These are phyloP conservation scores for Fonsecaea pedrosoi DNA, from an alignment of 2,329 filamentous ascomycete species.

Conservation along the genomic window DNA sequence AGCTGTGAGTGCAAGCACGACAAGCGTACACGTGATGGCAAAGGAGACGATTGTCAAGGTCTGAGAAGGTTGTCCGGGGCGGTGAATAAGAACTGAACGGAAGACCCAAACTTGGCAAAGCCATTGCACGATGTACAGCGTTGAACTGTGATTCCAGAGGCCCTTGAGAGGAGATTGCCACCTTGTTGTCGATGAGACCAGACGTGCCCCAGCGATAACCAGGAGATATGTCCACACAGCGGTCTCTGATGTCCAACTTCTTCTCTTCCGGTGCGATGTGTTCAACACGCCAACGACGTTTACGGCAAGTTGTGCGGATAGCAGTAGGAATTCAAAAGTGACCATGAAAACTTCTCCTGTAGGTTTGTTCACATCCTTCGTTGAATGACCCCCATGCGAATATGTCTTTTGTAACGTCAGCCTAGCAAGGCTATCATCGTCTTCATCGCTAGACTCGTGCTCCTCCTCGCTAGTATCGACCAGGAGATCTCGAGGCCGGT, in stretches of 20 bases:
- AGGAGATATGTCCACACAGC: slow-evolving; percentile 82
- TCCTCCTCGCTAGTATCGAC: slow-evolving; percentile 64
- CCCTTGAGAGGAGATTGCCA: slow-evolving; percentile 71
- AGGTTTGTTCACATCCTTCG: slow-evolving; percentile 77
- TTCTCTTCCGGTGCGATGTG: slow-evolving; percentile 5
- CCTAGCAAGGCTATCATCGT: slow-evolving; percentile 55
- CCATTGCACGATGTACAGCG: slow-evolving; percentile 84
- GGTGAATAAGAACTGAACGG: slow-evolving; percentile 83
- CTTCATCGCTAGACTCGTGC: slow-evolving; percentile 61
- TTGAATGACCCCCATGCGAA: slow-evolving; percentile 56
- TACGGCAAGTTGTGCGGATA: slow-evolving; percentile 73
- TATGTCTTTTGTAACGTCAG: slow-evolving; percentile 63
- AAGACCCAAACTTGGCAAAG: slow-evolving; percentile 76
- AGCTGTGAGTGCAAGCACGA: slow-evolving; percentile 77
- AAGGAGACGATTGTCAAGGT: slow-evolving; percentile 77
- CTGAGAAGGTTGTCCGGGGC: slow-evolving; percentile 67
- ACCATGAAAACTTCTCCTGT: slow-evolving; percentile 74
- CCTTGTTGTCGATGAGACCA: slow-evolving; percentile 67
- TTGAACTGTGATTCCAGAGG: slow-evolving; percentile 91
- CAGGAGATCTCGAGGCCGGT: slow-evolving; percentile 41
- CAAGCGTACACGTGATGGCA: slow-evolving; percentile 73
- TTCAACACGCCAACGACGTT: slow-evolving; percentile 61
- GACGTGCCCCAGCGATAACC: slow-evolving; percentile 72
- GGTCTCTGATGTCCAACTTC: slow-evolving; percentile 60
- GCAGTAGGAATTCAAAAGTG: slow-evolving; percentile 74